Evolutionary conservation across 345 rosid genomes (phyloP), one percentile per base, ranked within the genome.

Genomic region (Erysimum cheiranthoides): DNA sequence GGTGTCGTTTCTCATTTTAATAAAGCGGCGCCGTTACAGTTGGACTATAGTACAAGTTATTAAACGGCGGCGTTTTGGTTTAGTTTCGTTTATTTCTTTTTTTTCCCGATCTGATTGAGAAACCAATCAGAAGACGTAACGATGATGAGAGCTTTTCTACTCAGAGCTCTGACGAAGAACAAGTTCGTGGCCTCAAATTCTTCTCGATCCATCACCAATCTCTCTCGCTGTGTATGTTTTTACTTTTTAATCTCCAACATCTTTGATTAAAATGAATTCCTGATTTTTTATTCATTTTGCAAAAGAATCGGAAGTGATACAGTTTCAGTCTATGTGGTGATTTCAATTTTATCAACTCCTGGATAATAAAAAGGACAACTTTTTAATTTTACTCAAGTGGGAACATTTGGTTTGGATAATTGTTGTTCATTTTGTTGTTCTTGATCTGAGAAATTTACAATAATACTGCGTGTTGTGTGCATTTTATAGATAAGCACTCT

Each of bases 401-500:
- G 13, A 50, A 21, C 5, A 31, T 25, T 66, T 67, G 10, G 6
- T 52, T 54, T 10, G 7, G 53, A 63, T 14, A 7, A 43, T 45
- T 21, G 25, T 21, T 21, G 25, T 21, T 21, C 57, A 13, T 61
- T 40, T 38, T 9, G 9, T 11, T 54, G 7, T 58, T 66, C 16
- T 32, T 10, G 10, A 13, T 30, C 35, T 53, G 77, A 40, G 31
- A 72, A n/a, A 10, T 10, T 62, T 13, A 39, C n/a, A 14, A 25
- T 40, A 21, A n/a, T 4, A 4, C 16, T 68, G 25, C 5, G 32
- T 40, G 25, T 52, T 68, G 4, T 8, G 62, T 60, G 1, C 10
- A 3, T 42, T 12, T n/a, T 27, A 59, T 61, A 92, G 98, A 73
- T 80, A 4, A 90, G 97, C 81, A 90, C 93, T 8, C 70, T 95